Evolutionary conservation across 192 early-diverging fungal genomes (phyloP), one percentile per base, ranked within the genome.

Genomic region (Diversispora epigaea): DNA sequence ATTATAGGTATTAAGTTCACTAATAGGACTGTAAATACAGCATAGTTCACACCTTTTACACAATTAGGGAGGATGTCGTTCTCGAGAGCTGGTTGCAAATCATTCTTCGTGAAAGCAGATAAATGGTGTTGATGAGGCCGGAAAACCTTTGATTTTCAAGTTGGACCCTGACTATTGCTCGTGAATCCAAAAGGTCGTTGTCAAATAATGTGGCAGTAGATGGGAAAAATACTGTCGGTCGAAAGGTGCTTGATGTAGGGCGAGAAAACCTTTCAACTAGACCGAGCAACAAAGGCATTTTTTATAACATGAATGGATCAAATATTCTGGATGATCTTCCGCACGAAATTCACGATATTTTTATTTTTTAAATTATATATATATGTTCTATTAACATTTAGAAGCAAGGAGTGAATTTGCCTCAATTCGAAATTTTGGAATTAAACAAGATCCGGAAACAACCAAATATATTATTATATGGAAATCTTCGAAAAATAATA

Each of bases 21-120:
- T 22, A 39, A 50, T 39, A 69, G 54, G 17, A 40, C 25, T 15
- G 25, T 17, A 54, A 54, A 22, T 54, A 55, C 19, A 55, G 39
- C 11, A 55, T 70, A 70, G 22, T 55, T 70, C 4, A 21, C 54
- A 70, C 68, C 49, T 70, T 70, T 14, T 55, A 70, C 40, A 22
- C 54, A 25, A 14, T 14, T 44, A 65, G 68, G 68, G 6, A 70
- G 6, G 32, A 70, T 17, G 1, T 25, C 49, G 19, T 2, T 39
- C 46, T 70, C 21, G 52, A 55, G 32, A 55, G 68, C 19, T 40
- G 68, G 22, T 11, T 40, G 49, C 68, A 70, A 55, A 55, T 70
- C 49, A 55, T 55, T 50, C 54, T 40, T 70, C 25, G 50, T 70
- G 49, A 70, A 70, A 50, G 15, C 19, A 47, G 41, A 46, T 21